phyloP scores from a whole-genome alignment of 108 stramenopile genomes.

The Licmophora abbreviata region DNA sequence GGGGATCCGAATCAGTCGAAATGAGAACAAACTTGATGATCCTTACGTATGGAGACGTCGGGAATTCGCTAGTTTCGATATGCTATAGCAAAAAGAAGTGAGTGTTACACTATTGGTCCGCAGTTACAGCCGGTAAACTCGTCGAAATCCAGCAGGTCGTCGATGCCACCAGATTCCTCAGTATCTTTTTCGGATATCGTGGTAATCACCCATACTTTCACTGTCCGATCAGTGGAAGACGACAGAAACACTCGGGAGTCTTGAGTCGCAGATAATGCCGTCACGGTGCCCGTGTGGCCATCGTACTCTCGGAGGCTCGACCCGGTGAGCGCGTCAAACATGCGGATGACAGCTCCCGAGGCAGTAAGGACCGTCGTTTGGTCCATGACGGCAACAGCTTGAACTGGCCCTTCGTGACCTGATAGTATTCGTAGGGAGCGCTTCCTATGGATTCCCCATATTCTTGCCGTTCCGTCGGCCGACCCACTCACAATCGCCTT shows the following conservation, averaged over 20 bases:
- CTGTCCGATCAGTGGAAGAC: constrained; percentile 14
- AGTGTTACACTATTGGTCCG: too few species aligned
- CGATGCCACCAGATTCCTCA: neutral
- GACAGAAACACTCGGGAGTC: constrained; percentile 10
- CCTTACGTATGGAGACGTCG: too few species aligned
- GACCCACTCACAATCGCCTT: constrained; percentile 15
- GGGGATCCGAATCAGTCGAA: too few species aligned
- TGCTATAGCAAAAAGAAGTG: too few species aligned
- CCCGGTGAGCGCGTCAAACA: constrained; percentile 26
- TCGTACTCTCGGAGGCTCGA: constrained; percentile 17
- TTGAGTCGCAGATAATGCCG: constrained; percentile 2
- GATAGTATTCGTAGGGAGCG: constrained; percentile 15
- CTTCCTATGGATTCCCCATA: constrained; percentile 13
- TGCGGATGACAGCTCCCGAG: constrained; percentile 18
- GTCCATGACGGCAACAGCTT: constrained; percentile 12
- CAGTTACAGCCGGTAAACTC: neutral
- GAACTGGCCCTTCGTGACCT: constrained; percentile 17
- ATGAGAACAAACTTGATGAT: too few species aligned
- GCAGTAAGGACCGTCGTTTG: constrained; percentile 21
- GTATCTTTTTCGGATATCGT: constrained; percentile 3
- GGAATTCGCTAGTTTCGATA: too few species aligned
- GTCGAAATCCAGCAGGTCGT: neutral
- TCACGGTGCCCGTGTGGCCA: constrained; percentile 8
- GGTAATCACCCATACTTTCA: constrained; percentile 23
- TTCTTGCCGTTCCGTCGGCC: constrained; percentile 12